Evolutionary conservation across 495 filamentous ascomycete species (phyloP), one percentile per base, ranked within the genome.

Genomic region (Trichoderma gamsii): DNA sequence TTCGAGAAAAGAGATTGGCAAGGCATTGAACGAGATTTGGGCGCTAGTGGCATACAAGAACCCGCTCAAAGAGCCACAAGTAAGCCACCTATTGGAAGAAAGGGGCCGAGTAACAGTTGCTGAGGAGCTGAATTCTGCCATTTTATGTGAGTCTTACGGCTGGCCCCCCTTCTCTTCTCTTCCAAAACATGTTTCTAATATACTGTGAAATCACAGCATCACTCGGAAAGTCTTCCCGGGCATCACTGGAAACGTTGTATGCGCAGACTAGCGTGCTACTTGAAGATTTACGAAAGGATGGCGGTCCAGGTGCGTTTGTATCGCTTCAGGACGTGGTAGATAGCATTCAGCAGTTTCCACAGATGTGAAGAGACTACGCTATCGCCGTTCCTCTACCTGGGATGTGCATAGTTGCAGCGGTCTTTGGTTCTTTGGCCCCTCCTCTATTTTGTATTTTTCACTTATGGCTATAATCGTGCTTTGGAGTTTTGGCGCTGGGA

Each of bases 101-200:
- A 84, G 83, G 15, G 92, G 91, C 3, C 81, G 95, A 66, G 87
- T 90, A 41, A 84, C 87, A 63, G 92, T 98, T 63, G 93, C 93
- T 23, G 95, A 99, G 79, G 93, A 96, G 79, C 79, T 99, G 70
- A 98, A 98, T 76, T 90, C 91, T 69, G 95, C 92, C 46, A 97
- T 99, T 70, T 77, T 99, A 66, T 89, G 94, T 97, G 84, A 72
- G 66, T 68, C 23, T 7, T 0, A n/a, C n/a, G 5, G 9, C 44
- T 25, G 16, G 5, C 21, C 21, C 21, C 21, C 21, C 27, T 52
- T 29, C 4, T 66, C 32, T 7, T 43, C 38, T 69, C 35, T 66
- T 23, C 25, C 3, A 18, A 9, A 7, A 66, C 23, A 35, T 0
- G 8, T 6, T 27, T 21, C 71, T 76, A 67, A 76, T 67, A 69